Base-by-base conservation (phyloP, 495 filamentous ascomycete genomes). In the Penicillium lividum region DNA sequence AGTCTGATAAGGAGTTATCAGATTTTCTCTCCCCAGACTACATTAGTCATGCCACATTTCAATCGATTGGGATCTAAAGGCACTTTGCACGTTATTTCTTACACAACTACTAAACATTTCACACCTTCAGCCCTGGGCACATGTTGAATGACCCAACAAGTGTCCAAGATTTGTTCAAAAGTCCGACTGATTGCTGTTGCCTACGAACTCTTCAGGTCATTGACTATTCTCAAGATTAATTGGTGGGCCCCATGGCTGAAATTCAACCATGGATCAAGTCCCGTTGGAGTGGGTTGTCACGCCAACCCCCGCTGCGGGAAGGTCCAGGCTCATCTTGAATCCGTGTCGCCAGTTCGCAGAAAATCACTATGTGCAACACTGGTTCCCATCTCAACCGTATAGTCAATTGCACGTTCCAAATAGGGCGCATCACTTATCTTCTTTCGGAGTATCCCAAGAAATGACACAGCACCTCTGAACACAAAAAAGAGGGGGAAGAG, bases 311-410 rank as follows among this genome's bases (percentile, higher is more conserved):
- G 54, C 44, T 22, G 30, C 54, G 44, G 27, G 44, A 49, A 40
- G 38, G 38, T 40, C 38, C 38, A 40, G 38, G 38, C 38, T 40
- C 38, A 7, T 16, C 0, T 16, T 40, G 38, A 40, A 38, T 44
- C 18, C 56, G 53, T 61, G 48, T 48, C 56, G 38, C 58, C 40
- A 38, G 58, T 53, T 61, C 48, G 29, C 33, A 49, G 18, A 15
- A 15, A 30, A 22, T 22, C 22, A 22, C 2, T 22, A 1, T 22
- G 22, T 22, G 22, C 2, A 22, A 22, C 22, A 22, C 22, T 22
- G 45, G 47, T 42, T 56, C 11, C 10, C 30, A 53, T 31, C 34
- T 22, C 3, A 31, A 27, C 57, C 47, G 18, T 16, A 16, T 5
- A 40, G 42, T 52, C 30, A 52, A 50, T 31, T 27, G 34, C 38